Conservation (phyloP, 2,329 filamentous ascomycete species). For the Trichoderma sp. region DNA sequence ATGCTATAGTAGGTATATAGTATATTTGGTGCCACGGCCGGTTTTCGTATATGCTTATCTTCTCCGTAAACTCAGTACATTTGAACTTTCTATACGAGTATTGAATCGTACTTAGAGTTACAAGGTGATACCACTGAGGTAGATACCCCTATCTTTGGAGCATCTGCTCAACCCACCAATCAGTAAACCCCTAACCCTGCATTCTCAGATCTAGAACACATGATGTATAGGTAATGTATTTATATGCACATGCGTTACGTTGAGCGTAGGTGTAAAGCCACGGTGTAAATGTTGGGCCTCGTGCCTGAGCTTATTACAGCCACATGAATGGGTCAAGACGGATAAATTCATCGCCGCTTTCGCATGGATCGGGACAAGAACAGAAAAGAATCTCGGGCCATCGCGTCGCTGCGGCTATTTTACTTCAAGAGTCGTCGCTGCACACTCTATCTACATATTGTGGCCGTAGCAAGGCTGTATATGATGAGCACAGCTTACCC, state of each 20-base stretch:
- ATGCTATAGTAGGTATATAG: neutral
- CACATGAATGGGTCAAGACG: neutral
- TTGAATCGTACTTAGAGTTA: neutral
- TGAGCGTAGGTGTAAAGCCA: neutral
- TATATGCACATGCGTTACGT: neutral
- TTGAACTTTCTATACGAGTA: neutral
- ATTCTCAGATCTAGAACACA: neutral
- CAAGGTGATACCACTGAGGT: neutral
- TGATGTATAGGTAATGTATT: neutral
- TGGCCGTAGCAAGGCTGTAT: neutral
- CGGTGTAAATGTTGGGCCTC: neutral
- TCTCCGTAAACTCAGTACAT: neutral
- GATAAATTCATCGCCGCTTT: neutral
- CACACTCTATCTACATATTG: neutral
- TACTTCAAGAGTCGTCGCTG: neutral
- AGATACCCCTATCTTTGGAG: neutral
- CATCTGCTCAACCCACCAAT: neutral
- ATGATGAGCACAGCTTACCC: neutral
- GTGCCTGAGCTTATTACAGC: neutral
- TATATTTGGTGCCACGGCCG: neutral
- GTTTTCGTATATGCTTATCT: neutral
- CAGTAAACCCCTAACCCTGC: neutral
- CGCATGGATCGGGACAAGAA: neutral
- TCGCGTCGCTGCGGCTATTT: neutral
- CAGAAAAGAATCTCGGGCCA: neutral